Evolutionary conservation across 441 rosid species (phyloP).

Genomic region (Melastoma candidum): DNA sequence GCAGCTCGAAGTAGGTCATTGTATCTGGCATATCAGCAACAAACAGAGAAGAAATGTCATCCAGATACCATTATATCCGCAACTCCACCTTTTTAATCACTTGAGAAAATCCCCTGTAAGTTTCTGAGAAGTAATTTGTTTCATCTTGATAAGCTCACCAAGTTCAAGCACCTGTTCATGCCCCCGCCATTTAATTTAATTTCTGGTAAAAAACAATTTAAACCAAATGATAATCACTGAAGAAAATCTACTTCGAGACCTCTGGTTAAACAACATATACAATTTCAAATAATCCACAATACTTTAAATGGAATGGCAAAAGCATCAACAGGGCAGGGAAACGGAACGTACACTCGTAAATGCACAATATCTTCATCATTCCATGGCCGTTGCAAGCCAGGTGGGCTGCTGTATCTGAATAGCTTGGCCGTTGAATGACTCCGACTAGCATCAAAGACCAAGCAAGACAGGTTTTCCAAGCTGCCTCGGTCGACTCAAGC

Average conservation of each 20-base stretch:
- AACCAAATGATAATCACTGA: no score
- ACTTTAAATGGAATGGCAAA: neutral
- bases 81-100: slow-evolving; percentile 54
- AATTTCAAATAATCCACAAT: neutral
- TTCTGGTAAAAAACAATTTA: neutral
- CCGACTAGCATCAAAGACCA: slow-evolving; percentile 67
- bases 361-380: slow-evolving; percentile 58
- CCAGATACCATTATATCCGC: neutral
- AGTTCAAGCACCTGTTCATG: slow-evolving; percentile 62
- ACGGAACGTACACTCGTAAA: slow-evolving; percentile 57
- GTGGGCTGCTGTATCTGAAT: slow-evolving; percentile 34
- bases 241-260: no score
- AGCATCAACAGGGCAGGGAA: neutral
- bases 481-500: slow-evolving; percentile 37
- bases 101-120: slow-evolving; percentile 49
- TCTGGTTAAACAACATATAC: no score
- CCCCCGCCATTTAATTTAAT: slow-evolving; percentile 5
- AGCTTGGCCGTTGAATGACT: slow-evolving; percentile 16
- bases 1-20: slow-evolving; percentile 69
- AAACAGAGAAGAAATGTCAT: neutral
- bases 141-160: slow-evolving; percentile 66
- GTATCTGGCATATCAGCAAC: slow-evolving; percentile 33
- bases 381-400: slow-evolving; percentile 34
- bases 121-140: slow-evolving; percentile 59
- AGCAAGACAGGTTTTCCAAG: slow-evolving; percentile 51